phyloP scores from a whole-genome alignment of 805 yeast genomes.

The Candida pseudofarinosa region DNA sequence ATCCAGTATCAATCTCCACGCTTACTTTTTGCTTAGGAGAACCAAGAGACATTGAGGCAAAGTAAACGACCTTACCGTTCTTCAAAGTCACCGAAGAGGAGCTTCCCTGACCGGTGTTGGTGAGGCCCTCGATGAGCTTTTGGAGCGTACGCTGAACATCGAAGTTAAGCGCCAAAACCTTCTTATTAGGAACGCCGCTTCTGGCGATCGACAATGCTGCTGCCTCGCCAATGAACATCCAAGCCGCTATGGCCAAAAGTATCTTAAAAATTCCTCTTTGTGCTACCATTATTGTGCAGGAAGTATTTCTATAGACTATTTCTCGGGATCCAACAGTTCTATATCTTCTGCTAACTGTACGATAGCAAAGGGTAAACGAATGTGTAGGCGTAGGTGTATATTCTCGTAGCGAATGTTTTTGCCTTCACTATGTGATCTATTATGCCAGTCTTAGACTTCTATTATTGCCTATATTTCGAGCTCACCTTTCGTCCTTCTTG shows the following conservation, averaged over 20 bases:
- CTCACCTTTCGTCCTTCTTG: neutral
- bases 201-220: neutral
- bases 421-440: neutral
- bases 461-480: no score
- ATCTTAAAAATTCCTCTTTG: neutral
- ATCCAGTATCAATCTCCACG: conserved; percentile 25
- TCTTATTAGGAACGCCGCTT: neutral
- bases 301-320: no score
- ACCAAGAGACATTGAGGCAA: conserved; percentile 14
- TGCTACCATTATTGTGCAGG: neutral
- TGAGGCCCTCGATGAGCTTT: neutral
- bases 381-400: neutral
- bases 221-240: neutral
- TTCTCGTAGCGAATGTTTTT: neutral
- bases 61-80: conserved; percentile 2
- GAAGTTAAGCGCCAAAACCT: neutral
- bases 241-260: neutral
- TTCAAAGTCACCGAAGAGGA: neutral
- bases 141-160: neutral
- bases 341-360: no score
- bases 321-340: no score
- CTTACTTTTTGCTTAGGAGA: conserved; percentile 17
- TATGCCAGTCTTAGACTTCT: no score
- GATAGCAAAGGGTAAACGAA: no score
- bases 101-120: neutral